These are phyloP conservation scores for Solanum commersonii DNA, from an alignment of 257 asterid species.

Conservation along the genomic window DNA sequence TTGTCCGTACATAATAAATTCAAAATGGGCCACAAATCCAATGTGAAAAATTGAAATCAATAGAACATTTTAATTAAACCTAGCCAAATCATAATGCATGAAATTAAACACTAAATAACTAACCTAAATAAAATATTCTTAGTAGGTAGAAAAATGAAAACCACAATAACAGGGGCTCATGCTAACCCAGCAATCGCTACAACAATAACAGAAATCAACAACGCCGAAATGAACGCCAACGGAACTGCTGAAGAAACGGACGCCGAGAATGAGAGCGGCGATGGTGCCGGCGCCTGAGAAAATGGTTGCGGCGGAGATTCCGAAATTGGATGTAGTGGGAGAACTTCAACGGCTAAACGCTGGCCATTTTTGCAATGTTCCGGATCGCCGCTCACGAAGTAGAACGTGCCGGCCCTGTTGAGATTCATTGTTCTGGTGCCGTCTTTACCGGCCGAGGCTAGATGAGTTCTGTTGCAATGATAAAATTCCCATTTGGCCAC, in stretches of 20 bases:
- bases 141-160: neutral
- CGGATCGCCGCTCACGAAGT: conserved; percentile 44
- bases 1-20: neutral
- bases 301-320: neutral
- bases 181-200: neutral
- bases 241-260: neutral
- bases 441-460: conserved; percentile 31
- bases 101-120: neutral
- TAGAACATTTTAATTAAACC: neutral
- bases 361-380: conserved; percentile 57
- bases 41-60: neutral
- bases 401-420: conserved; percentile 31
- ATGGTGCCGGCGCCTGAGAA: conserved; percentile 16
- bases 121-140: neutral
- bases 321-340: conserved; percentile 14
- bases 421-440: conserved; percentile 44
- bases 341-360: conserved; percentile 39
- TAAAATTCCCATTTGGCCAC: conserved; percentile 71
- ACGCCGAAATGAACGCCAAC: neutral
- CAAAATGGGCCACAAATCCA: neutral
- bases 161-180: neutral
- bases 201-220: neutral
- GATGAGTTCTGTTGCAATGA: conserved; percentile 58
- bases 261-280: conserved; percentile 16
- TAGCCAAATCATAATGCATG: neutral